Evolutionary conservation across 805 yeast species (phyloP).

Genomic region (Zygoascus bituminiphila): DNA sequence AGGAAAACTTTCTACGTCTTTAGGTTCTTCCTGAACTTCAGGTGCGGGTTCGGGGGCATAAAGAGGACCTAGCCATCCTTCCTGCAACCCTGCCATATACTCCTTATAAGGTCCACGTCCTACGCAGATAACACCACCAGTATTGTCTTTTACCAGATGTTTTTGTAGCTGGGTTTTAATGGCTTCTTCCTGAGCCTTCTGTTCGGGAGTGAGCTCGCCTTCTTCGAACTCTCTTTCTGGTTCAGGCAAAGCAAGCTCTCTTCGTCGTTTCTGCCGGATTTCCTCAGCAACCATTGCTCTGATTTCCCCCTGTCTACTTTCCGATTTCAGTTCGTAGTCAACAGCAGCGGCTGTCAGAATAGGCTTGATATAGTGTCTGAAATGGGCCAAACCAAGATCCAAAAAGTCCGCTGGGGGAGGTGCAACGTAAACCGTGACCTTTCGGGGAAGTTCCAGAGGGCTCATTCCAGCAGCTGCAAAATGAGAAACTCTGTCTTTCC

Average conservation of each 20-base stretch:
- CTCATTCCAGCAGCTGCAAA: conserved; percentile 42
- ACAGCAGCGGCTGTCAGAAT: conserved; percentile 73
- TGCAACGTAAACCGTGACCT: conserved; percentile 72
- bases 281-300: conserved; percentile 74
- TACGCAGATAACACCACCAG: conserved; percentile 83
- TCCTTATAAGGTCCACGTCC: conserved; percentile 97
- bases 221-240: conserved; percentile 5
- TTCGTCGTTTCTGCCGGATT: conserved; percentile 60
- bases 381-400: conserved; percentile 62
- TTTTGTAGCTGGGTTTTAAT: conserved; percentile 26
- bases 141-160: conserved; percentile 33
- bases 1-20: background rate
- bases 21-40: conserved; percentile 5
- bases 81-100: conserved; percentile 82
- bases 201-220: background rate
- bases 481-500: conserved; percentile 52
- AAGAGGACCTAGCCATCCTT: conserved; percentile 89
- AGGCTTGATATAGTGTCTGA: conserved; percentile 79
- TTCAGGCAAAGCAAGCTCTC: conserved; percentile 24
- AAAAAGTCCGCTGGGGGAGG: conserved; percentile 96
- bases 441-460: conserved; percentile 55
- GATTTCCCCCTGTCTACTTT: conserved; percentile 82
- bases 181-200: conserved; percentile 14
- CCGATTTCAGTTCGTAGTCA: conserved; percentile 72
- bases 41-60: conserved; percentile 37